A percentile compares a stretch with the other conserved stretches of the same genome.
Evolutionary conservation across 2,329 filamentous ascomycete genomes (phyloP).

Genomic region (Arthrobotrys musiformis): DNA sequence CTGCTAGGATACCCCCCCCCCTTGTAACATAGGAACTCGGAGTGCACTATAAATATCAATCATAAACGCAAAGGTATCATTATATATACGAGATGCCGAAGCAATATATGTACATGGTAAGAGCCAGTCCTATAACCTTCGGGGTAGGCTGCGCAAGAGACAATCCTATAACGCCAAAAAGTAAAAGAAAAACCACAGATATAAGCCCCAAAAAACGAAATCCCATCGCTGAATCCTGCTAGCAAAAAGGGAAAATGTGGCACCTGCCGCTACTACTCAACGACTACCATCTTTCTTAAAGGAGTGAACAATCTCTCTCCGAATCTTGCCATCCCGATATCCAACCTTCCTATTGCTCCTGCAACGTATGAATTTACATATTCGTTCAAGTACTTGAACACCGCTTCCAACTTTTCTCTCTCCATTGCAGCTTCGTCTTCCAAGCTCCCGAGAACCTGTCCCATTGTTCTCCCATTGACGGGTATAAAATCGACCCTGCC

Average conservation of each 20-base stretch:
- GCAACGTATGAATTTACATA: slow-evolving; percentile 45
- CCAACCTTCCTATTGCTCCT: slow-evolving; percentile 31
- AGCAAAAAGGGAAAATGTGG: no score
- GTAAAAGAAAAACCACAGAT: neutral
- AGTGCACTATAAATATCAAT: neutral
- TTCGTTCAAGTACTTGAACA: slow-evolving; percentile 36
- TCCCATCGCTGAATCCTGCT: no score
- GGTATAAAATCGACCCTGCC: slow-evolving; percentile 40
- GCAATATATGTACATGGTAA: neutral
- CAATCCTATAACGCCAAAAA: neutral
- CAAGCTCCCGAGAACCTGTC: neutral
- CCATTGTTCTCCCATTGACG: slow-evolving; percentile 31
- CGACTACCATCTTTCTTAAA: neutral
- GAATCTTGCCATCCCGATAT: slow-evolving; percentile 43
- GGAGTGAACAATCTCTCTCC: slow-evolving; percentile 49
- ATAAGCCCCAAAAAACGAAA: no score
- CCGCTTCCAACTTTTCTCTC: slow-evolving; percentile 16
- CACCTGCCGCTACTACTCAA: neutral
- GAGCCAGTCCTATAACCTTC: no score
- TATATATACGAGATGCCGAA: neutral
- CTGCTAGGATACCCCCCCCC: no score
- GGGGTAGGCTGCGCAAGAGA: no score
- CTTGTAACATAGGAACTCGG: no score
- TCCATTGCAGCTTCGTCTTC: slow-evolving; percentile 15
- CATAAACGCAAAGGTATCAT: neutral